A percentile compares a stretch with the other conserved stretches of the same genome.
These are phyloP conservation scores for Ascosphaera apis DNA, from an alignment of 2,329 filamentous ascomycete species.

Conservation along the genomic window DNA sequence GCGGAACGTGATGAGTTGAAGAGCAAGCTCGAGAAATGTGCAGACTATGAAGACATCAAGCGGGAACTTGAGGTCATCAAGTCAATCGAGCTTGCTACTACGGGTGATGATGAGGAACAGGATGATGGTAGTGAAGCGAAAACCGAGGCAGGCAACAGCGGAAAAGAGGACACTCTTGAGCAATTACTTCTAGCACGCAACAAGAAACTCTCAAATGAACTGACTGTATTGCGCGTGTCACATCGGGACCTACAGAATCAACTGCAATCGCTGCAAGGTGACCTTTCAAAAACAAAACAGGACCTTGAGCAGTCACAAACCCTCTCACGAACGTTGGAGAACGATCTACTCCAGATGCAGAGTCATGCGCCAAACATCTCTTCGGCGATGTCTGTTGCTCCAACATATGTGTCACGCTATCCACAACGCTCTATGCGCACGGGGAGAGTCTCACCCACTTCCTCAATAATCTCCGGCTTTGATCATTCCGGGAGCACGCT, in stretches of 20 bases:
- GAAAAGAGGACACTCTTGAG: constrained; percentile 61
- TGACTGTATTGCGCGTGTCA: constrained; percentile 78
- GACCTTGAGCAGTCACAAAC: constrained; percentile 69
- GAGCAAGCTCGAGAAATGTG: constrained; percentile 65
- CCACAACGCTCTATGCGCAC: constrained; percentile 46
- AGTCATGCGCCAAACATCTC: constrained; percentile 55
- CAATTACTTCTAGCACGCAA: constrained; percentile 79
- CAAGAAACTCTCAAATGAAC: constrained; percentile 86
- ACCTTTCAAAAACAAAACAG: constrained; percentile 58
- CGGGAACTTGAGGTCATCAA: constrained; percentile 91
- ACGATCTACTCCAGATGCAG: constrained; percentile 72
- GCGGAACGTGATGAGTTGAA: constrained; percentile 63
- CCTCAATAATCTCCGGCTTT: constrained; percentile 95
- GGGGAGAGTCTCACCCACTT: constrained; percentile 63
- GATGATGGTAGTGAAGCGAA: constrained; percentile 21
- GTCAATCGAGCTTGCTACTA: constrained; percentile 90
- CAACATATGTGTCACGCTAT: constrained; percentile 66
- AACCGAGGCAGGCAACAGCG: constrained; percentile 21
- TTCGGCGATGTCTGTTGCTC: constrained; percentile 75
- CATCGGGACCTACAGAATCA: constrained; percentile 75
- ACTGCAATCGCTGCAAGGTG: constrained; percentile 58
- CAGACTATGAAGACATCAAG: constrained; percentile 89
- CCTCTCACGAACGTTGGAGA: constrained; percentile 73
- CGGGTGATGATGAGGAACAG: constrained; percentile 51
- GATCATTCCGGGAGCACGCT: constrained; percentile 40